Conservation (phyloP, 1,284 basidiomycete genomes). For the Pyrrhoderma lamaoense region DNA sequence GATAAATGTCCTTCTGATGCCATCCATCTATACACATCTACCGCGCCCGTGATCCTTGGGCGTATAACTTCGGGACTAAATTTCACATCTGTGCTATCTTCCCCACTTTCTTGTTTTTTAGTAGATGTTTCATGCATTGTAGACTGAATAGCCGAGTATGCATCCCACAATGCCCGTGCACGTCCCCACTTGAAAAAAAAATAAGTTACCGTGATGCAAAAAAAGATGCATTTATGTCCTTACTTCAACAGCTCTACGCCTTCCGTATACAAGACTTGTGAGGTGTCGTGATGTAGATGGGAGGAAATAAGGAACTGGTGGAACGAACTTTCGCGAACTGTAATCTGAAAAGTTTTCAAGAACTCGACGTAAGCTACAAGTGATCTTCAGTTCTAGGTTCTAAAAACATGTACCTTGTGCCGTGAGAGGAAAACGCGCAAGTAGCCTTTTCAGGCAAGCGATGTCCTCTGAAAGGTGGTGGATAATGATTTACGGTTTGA, state of each 20-base stretch:
- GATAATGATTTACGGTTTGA: constrained; percentile 15
- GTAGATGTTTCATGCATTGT: background rate
- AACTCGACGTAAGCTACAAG: background rate
- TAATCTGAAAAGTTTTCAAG: too few species aligned
- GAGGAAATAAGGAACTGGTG: constrained; percentile 46
- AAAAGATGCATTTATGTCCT: constrained; percentile 17
- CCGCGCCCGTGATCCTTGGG: constrained; percentile 8
- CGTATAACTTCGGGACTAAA: background rate
- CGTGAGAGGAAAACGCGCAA: constrained; percentile 53
- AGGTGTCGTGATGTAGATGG: constrained; percentile 40
- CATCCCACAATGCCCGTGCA: constrained; percentile 43
- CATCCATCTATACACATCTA: constrained; percentile 17
- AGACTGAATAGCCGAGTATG: constrained; percentile 34
- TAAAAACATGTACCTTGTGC: constrained; percentile 37
- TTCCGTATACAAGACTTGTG: constrained; percentile 42
- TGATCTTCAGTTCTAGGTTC: background rate
- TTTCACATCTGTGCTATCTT: background rate
- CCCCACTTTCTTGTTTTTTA: background rate
- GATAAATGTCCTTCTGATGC: constrained; percentile 8
- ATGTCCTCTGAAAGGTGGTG: constrained; percentile 31
- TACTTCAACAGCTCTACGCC: constrained; percentile 67
- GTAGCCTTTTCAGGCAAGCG: constrained; percentile 35
- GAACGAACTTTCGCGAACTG: constrained; percentile 22
- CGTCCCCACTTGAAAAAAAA: constrained; percentile 47
- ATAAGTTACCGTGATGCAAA: background rate